Base-by-base conservation (phyloP, 768 basidiomycete genomes). In the Mycena latifolia region DNA sequence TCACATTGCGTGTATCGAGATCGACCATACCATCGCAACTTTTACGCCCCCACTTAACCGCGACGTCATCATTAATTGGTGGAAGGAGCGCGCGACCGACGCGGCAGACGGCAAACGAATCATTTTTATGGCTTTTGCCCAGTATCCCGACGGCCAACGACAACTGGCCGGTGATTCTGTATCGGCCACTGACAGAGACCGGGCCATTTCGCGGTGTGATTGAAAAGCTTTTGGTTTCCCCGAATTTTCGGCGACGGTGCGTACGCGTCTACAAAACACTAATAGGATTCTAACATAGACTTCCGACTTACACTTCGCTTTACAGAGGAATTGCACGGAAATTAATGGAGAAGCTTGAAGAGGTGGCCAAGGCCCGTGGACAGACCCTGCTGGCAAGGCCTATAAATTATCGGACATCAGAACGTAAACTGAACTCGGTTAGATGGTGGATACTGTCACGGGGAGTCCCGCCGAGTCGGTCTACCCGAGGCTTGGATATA, bases 151-250 rank as follows among this genome's bases (percentile, higher is more conserved):
- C 3, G 52, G 59, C 18, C 3, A 14, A 37, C 24, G 27, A 28
- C 55, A 51, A 22, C 37, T 67, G 2, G 61, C 55, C 2, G 61
- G 66, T 63, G 2, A 54, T 62, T 15, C 45, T 67, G 9, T 63
- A 58, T 35, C 20, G 66, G 9, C 66, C 66, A 11, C 29, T 51
- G 33, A 41, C 20, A 15, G 41, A 67, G 56, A 54, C 66, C 25
- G 52, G 60, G 8, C 62, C 61, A 18, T 64, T 60, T 43, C 46
- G 62, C 18, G 62, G 66, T 5, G 2, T 24, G 1, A 55, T 69
- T 5, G 67, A 69, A 46, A 69, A 69, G 55, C 63, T 69, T 5
- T 17, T 69, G 8, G 67, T 69, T 2, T 69, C 67, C 27, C 67
- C 63, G 3, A 29, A 56, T 18, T 69, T 60, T 53, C 62, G 63